A percentile compares a stretch with the other conserved stretches of the same genome.
These are phyloP conservation scores for Suillus placidus DNA, from an alignment of 768 basidiomycete genomes.

Conservation along the genomic window DNA sequence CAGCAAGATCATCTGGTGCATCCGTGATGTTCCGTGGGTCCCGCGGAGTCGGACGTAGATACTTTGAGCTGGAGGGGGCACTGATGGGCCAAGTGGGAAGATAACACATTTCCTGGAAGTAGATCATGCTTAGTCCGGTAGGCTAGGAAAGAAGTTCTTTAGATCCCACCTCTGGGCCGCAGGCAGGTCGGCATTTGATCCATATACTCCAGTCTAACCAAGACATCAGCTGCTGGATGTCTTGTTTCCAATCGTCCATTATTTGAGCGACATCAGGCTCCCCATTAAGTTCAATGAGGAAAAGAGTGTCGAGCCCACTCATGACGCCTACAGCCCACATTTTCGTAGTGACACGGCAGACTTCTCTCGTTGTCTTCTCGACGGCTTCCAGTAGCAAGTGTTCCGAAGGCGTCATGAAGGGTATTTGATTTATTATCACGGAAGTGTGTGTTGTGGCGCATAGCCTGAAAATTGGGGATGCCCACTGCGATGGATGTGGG, in stretches of 20 bases:
- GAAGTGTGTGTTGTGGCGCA: conserved; percentile 17
- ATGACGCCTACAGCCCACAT: conserved; percentile 24
- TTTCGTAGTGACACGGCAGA: conserved; percentile 21
- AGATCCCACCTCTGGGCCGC: conserved; percentile 19
- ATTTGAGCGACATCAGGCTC: conserved; percentile 5
- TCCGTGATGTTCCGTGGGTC: too few species aligned
- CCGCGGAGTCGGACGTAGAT: background rate
- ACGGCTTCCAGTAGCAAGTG: conserved; percentile 14
- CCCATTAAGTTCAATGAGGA: background rate
- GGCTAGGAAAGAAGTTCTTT: background rate
- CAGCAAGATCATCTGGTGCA: background rate
- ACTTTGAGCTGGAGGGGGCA: background rate
- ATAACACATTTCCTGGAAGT: conserved; percentile 28
- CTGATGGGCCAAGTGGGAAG: conserved; percentile 27
- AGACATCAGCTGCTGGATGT: conserved; percentile 16
- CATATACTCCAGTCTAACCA: conserved; percentile 30
- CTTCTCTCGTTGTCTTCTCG: conserved; percentile 19
- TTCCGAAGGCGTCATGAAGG: conserved; percentile 17
- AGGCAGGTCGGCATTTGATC: conserved; percentile 23
- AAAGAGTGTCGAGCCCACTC: conserved; percentile 10
- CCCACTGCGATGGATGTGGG: conserved; percentile 13
- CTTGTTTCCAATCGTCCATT: conserved; percentile 15
- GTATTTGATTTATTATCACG: background rate
- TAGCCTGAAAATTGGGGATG: conserved; percentile 11
- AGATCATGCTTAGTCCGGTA: background rate